Conservation (phyloP, 495 filamentous ascomycete genomes). For the Neurospora hispaniola region DNA sequence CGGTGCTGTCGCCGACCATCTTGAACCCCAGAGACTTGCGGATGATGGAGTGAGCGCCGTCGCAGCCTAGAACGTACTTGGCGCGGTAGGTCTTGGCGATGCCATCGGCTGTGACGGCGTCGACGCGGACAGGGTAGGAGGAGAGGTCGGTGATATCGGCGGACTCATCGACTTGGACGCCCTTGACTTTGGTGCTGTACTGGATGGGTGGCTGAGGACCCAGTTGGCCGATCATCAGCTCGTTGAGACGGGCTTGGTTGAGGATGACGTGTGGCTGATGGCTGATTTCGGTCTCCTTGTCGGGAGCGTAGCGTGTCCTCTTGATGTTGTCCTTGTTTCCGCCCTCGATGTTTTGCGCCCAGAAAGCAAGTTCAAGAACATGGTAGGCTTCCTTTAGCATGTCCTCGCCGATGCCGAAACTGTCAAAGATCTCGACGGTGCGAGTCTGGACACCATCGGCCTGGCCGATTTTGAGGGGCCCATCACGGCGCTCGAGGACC, state of each 20-base stretch:
- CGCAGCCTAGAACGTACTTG: conserved; percentile 65
- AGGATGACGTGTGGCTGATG: conserved; percentile 66
- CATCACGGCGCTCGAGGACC: conserved; percentile 52
- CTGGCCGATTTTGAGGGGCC: conserved; percentile 57
- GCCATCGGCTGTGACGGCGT: conserved; percentile 38
- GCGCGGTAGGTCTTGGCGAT: conserved; percentile 43
- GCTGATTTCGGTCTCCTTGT: conserved; percentile 53
- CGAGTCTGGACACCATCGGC: conserved; percentile 75
- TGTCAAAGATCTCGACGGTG: conserved; percentile 72
- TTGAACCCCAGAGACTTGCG: conserved; percentile 56
- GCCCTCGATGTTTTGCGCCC: conserved; percentile 25
- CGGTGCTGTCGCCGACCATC: conserved; percentile 65
- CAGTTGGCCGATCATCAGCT: conserved; percentile 42
- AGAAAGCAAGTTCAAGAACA: conserved; percentile 57
- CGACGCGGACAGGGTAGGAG: conserved; percentile 44
- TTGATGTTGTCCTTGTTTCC: conserved; percentile 24
- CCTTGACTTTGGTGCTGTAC: conserved; percentile 48
- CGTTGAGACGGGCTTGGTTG: conserved; percentile 65
- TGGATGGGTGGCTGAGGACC: conserved; percentile 41
- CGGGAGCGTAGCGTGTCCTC: conserved; percentile 44
- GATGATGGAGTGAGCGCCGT: conserved; percentile 65
- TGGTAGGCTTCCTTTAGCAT: conserved; percentile 64
- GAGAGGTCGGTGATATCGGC: conserved; percentile 25
- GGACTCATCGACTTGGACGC: conserved; percentile 41
- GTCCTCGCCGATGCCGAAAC: conserved; percentile 60